These are phyloP conservation scores for Oenanthe javanica DNA, from an alignment of 140 eudicot genomes.

Conservation along the genomic window DNA sequence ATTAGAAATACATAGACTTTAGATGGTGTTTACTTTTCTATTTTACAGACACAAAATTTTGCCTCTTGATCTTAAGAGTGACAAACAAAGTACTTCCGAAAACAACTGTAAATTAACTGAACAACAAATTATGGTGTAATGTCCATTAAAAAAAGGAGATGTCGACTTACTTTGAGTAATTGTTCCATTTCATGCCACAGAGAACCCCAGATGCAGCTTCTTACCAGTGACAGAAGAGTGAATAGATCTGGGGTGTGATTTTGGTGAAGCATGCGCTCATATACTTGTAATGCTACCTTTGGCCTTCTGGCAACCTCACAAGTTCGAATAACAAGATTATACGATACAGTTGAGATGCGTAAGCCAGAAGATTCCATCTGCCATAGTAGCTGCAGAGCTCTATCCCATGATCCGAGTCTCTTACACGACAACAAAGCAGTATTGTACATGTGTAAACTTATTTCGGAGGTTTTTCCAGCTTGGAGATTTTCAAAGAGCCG, in stretches of 20 bases:
- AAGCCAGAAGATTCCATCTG: slow-evolving; percentile 64
- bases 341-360: slow-evolving; percentile 47
- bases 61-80: neutral
- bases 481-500: slow-evolving; percentile 52
- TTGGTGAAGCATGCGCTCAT: slow-evolving; percentile 68
- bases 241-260: slow-evolving; percentile 64
- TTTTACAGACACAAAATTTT: too few relatives aligned
- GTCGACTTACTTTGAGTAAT: slow-evolving; percentile 48
- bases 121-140: neutral
- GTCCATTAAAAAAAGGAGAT: neutral
- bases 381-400: slow-evolving; percentile 73
- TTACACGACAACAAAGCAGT: slow-evolving; percentile 64
- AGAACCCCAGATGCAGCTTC: slow-evolving; percentile 85
- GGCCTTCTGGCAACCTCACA: slow-evolving; percentile 87
- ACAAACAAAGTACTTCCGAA: neutral
- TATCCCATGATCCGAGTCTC: slow-evolving; percentile 65
- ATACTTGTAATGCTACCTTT: slow-evolving; percentile 61
- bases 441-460: slow-evolving; percentile 52
- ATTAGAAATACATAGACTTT: neutral
- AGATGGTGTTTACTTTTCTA: neutral
- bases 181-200: slow-evolving; percentile 72
- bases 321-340: slow-evolving; percentile 78
- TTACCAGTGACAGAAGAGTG: slow-evolving; percentile 55
- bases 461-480: slow-evolving; percentile 20
- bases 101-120: neutral